Base-by-base conservation (phyloP, 2,329 filamentous ascomycete species). In the Alternaria ventricosa region DNA sequence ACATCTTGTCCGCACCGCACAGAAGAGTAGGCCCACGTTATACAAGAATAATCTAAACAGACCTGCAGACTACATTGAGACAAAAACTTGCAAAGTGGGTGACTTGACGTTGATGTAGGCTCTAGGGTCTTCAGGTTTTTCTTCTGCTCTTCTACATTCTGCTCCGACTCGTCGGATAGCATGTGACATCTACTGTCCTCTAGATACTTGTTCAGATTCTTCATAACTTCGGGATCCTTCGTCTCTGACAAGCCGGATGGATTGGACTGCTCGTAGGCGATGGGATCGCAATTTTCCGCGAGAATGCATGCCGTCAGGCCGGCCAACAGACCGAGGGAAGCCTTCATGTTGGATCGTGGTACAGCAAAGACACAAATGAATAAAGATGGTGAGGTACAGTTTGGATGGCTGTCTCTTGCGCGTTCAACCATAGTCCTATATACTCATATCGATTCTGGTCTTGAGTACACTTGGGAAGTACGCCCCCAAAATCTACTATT, bases 91-190 rank as follows among this genome's bases (percentile, higher is more conserved):
- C 6, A 25, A 8, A 25, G 25, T 25, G 25, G 8, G 25, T 25
- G 25, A 25, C 25, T 8, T 25, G 25, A 6, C 25, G 25, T 25
- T 25, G 9, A 25, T 8, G 25, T 25, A 25, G 25, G n/a, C n/a
- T n/a, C n/a, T n/a, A n/a, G n/a, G n/a, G n/a, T n/a, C n/a, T n/a
- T n/a, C n/a, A n/a, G n/a, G 8, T 27, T 27, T 10, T 27, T 27
- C 9, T 10, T 11, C 27, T 36, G 33, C 33, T 36, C 33, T 1
- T 36, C n/a, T 1, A 36, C 33, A 36, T 36, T 1, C 0, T 36
- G 0, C 33, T 36, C 33, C 0, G 0, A 1, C 33, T 4, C 33
- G 8, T 36, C 4, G 33, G 33, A 36, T 36, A 1, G 0, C 33
- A 36, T 36, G 33, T 36, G 33, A 1, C 15, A 36, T 36, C 33